Evolutionary conservation across 1,284 basidiomycete species (phyloP).

Genomic region (Ganoderma meredithae): DNA sequence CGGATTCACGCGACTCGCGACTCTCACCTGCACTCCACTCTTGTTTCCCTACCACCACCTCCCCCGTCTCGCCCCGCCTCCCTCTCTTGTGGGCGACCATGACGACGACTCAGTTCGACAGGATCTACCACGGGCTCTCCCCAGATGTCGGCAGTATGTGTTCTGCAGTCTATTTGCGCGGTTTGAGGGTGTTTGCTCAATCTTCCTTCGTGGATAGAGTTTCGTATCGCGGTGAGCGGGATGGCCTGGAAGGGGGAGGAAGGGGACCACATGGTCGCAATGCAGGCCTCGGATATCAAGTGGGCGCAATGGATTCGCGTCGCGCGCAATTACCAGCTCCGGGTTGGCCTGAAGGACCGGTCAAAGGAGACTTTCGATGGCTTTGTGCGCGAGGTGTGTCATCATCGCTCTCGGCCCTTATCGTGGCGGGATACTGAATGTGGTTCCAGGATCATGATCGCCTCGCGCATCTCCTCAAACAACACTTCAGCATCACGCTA

Average conservation of each 20-base stretch:
- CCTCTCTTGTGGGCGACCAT: constrained; percentile 42
- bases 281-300: constrained; percentile 81
- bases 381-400: constrained; percentile 85
- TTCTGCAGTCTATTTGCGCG: background rate
- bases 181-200: constrained; percentile 11
- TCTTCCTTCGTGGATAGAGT: constrained; percentile 58
- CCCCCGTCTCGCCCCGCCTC: constrained; percentile 28
- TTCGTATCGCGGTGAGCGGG: constrained; percentile 87
- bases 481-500: constrained; percentile 85
- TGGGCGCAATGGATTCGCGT: constrained; percentile 93
- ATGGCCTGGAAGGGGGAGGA: constrained; percentile 92
- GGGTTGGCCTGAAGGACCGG: constrained; percentile 82
- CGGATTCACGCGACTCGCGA: constrained; percentile 22
- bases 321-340: constrained; percentile 90
- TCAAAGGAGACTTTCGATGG: constrained; percentile 91
- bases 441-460: constrained; percentile 80
- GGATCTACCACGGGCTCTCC: constrained; percentile 80
- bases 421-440: background rate
- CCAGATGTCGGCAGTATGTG: constrained; percentile 78
- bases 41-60: constrained; percentile 28
- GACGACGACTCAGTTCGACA: constrained; percentile 82
- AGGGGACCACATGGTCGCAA: constrained; percentile 68
- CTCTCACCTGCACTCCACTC: constrained; percentile 14
- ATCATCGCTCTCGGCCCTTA: constrained; percentile 21
- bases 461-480: constrained; percentile 78